Evolutionary conservation across 1,139 yeast genomes (phyloP), one percentile per base, ranked within the genome.

Genomic region (Meyerozyma smithsonii): DNA sequence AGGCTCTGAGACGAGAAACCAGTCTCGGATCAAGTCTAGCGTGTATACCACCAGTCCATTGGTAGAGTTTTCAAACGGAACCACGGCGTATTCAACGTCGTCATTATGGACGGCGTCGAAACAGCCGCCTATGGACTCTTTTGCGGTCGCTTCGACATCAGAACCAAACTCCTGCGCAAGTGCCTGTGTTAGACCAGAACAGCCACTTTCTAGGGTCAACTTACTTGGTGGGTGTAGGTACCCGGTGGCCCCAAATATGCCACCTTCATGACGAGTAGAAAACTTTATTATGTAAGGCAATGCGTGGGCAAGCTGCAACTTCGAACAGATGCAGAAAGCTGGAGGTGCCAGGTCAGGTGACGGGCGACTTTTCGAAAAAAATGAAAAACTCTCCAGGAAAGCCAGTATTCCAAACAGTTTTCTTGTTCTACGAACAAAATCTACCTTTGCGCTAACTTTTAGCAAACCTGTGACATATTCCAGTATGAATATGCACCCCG

Each of bases 51-150:
- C 98, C 50, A 85, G 92, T 0, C 98, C 98, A 58, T 92, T 92
- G 7, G 97, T 85, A 4, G 97, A 88, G 62, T 92, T 92, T 54
- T 90, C 97, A 50, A 87, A 77, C 1, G 98, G 98, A 0, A 92
- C 85, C n/a, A 89, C 84, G 0, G 95, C 81, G 53, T 69, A 83
- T 42, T 81, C 84, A 16, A 81, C 81, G 11, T 62, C 62, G 12
- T 64, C 59, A 1, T 64, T 52, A 36, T 71, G 61, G 17, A 84
- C 62, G 1, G 66, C 61, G 38, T 72, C 66, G 56, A 90, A 85
- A 56, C 96, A 90, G 32, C 76, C 81, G 2, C 69, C 72, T 19
- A 84, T 81, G 5, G 77, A 61, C 3, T 38, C 39, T 16, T 40
- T 23, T 6, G 24, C 24, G 32, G 23, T 32, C 8, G 24, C 11